A percentile compares a stretch with the other conserved stretches of the same genome.
phyloP scores from a whole-genome alignment of 1,139 yeast species.

The Meyerozyma sp. region DNA sequence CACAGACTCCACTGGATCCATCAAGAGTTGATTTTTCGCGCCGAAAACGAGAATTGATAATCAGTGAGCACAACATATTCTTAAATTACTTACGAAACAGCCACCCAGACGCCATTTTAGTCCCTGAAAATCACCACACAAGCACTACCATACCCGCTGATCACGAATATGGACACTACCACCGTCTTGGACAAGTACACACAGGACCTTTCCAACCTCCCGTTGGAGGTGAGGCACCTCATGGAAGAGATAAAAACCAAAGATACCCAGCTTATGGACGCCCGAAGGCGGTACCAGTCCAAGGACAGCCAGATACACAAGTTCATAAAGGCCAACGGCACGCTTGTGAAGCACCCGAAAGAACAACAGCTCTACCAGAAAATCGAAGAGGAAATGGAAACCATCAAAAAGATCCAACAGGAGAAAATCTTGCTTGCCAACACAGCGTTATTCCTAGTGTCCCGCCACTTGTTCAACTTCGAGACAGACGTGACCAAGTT shows the following conservation, averaged over 20 bases:
- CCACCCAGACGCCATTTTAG: neutral
- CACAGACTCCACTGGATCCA: neutral
- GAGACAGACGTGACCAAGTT: constrained; percentile 73
- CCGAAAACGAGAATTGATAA: neutral
- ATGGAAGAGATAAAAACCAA: constrained; percentile 73
- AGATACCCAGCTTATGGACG: constrained; percentile 64
- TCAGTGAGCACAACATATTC: neutral
- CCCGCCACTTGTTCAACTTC: constrained; percentile 68
- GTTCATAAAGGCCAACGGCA: constrained; percentile 78
- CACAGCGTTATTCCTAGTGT: constrained; percentile 70
- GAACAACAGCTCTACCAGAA: constrained; percentile 65
- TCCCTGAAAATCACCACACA: constrained; percentile 1
- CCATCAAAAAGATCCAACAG: constrained; percentile 58
- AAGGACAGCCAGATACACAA: constrained; percentile 79
- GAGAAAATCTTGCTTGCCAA: constrained; percentile 79
- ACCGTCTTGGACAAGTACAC: constrained; percentile 69
- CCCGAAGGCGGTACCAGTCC: constrained; percentile 60
- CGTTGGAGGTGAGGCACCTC: constrained; percentile 80
- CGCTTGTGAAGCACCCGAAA: constrained; percentile 75
- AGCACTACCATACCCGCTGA: neutral
- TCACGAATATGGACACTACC: constrained; percentile 59
- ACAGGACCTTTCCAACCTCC: constrained; percentile 76
- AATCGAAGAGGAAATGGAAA: constrained; percentile 64
- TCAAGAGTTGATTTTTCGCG: neutral
- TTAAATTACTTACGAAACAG: neutral